Evolutionary conservation across 306 rosid species (phyloP).

Genomic region (Cyclanthera cordifolia): DNA sequence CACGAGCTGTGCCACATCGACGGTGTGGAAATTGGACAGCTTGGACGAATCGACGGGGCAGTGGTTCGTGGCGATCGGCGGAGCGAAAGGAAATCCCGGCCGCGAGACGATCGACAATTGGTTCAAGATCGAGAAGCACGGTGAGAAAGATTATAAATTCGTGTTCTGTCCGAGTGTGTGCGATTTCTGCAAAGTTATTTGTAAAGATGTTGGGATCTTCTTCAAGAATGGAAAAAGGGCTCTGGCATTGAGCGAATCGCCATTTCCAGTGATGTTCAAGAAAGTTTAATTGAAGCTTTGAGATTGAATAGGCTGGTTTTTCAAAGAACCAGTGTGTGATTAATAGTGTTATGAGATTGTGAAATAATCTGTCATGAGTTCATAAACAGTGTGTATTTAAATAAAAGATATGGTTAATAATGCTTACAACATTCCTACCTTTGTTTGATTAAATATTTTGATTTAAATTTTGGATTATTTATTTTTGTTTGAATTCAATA

Average conservation of each 20-base stretch:
- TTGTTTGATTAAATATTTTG: too few species aligned
- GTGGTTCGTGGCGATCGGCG: constrained; percentile 40
- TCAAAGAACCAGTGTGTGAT: too few species aligned
- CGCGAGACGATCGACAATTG: constrained; percentile 25
- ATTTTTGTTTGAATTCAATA: too few species aligned
- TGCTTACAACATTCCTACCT: too few species aligned
- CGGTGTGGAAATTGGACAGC: constrained; percentile 40
- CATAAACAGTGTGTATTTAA: too few species aligned
- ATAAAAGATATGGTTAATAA: too few species aligned
- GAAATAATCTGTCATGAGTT: too few species aligned
- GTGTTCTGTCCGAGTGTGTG: constrained; percentile 45
- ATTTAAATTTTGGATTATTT: too few species aligned
- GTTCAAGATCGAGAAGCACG: constrained; percentile 47
- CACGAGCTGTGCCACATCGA: constrained; percentile 22
- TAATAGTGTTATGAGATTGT: too few species aligned
- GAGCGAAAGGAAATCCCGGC: constrained; percentile 41
- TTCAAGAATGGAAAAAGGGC: constrained; percentile 18
- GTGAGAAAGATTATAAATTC: constrained; percentile 27
- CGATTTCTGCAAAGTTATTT: constrained; percentile 27
- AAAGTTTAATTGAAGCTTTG: constrained; percentile 10
- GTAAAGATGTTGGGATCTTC: constrained; percentile 37
- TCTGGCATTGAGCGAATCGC: constrained; percentile 26
- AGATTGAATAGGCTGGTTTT: too few species aligned
- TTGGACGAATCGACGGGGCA: constrained; percentile 28
- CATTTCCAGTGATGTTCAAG: constrained; percentile 29